Conservation (phyloP, 305 asterid species). For the Rubia occidens region DNA sequence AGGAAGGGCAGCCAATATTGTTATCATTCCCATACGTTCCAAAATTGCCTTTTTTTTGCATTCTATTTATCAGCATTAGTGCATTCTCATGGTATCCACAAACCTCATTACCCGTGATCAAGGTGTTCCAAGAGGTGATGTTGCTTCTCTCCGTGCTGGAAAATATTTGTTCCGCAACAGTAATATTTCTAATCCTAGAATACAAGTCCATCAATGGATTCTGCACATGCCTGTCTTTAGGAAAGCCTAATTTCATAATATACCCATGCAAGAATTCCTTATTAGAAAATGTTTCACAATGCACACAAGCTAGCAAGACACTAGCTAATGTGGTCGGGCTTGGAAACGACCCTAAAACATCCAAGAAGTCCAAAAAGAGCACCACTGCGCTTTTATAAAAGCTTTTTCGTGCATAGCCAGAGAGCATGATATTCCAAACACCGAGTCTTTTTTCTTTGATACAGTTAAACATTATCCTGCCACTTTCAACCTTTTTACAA, state of each 20-base stretch:
- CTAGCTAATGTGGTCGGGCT: conserved; percentile 75
- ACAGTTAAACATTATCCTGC: conserved; percentile 46
- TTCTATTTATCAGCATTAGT: conserved; percentile 37
- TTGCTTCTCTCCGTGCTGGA: conserved; percentile 54
- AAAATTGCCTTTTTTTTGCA: conserved; percentile 37
- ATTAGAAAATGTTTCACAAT: conserved; percentile 45
- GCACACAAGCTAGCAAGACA: conserved; percentile 79
- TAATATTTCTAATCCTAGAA: conserved; percentile 53
- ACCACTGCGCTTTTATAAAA: conserved; percentile 43
- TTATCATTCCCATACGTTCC: conserved; percentile 26
- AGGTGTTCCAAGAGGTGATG: conserved; percentile 74
- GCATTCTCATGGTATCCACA: conserved; percentile 71
- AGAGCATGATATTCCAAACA: conserved; percentile 79
- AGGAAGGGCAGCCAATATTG: conserved; percentile 73
- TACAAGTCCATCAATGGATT: conserved; percentile 83
- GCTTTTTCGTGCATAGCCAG: conserved; percentile 76
- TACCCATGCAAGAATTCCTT: conserved; percentile 77
- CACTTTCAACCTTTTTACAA: conserved; percentile 49
- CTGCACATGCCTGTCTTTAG: conserved; percentile 50
- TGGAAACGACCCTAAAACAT: conserved; percentile 36
- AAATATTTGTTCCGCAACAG: conserved; percentile 44
- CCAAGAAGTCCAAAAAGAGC: conserved; percentile 48
- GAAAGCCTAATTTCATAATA: conserved; percentile 59
- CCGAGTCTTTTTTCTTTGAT: conserved; percentile 33
- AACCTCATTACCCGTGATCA: conserved; percentile 68